These are phyloP conservation scores for Candida alai DNA, from an alignment of 805 yeast species.

Conservation along the genomic window DNA sequence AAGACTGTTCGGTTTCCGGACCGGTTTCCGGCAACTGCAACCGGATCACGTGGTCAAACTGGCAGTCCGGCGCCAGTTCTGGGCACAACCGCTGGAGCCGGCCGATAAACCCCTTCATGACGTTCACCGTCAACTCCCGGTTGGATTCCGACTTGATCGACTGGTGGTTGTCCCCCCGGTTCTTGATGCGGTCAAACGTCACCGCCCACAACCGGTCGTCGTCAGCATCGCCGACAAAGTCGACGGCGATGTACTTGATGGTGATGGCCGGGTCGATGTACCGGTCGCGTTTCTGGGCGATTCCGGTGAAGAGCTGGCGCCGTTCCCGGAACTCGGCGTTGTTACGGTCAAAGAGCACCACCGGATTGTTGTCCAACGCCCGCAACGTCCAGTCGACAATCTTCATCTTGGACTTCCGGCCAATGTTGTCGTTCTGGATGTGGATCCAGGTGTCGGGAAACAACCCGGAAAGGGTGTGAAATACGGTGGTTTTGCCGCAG, in stretches of 20 bases:
- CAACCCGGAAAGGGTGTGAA: conserved; percentile 52
- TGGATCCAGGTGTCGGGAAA: conserved; percentile 66
- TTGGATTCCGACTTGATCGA: conserved; percentile 60
- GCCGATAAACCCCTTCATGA: conserved; percentile 71
- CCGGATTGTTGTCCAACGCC: conserved; percentile 26
- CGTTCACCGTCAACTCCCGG: conserved; percentile 46
- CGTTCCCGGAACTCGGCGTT: conserved; percentile 75
- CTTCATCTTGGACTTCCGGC: conserved; percentile 43
- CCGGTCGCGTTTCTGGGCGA: conserved; percentile 39
- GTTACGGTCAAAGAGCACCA: conserved; percentile 77
- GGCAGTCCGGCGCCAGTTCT: conserved; percentile 51
- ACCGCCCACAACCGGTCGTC: conserved; percentile 40
- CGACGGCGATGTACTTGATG: conserved; percentile 61
- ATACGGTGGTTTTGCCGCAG: conserved; percentile 89
- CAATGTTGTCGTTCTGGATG: conserved; percentile 76
- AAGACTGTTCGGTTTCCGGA: too few species aligned
- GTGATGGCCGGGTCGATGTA: conserved; percentile 35
- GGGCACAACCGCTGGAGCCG: conserved; percentile 61
- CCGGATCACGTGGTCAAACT: conserved; percentile 64
- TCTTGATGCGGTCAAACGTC: conserved; percentile 56
- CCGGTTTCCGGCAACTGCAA: conserved; percentile 38
- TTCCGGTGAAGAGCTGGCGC: conserved; percentile 54
- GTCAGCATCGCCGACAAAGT: conserved; percentile 46
- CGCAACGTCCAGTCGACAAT: conserved; percentile 46
- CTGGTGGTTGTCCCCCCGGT: conserved; percentile 87